phyloP scores from a whole-genome alignment of 805 yeast species.

The Alloascoidea africana region DNA sequence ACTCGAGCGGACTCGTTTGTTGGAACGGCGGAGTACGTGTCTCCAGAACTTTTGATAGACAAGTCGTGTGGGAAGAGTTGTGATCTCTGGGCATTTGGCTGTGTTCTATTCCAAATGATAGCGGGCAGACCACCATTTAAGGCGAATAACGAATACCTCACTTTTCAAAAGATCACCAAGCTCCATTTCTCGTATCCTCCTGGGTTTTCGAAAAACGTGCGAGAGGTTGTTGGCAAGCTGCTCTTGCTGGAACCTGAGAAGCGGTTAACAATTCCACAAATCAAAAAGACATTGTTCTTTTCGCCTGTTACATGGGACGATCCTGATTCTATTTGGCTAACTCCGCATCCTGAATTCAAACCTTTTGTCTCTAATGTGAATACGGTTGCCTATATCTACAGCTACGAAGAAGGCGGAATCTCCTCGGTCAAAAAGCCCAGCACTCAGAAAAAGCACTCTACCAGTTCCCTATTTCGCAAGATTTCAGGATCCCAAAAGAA shows the following conservation, averaged over 20 bases:
- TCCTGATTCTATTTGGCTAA: conserved; percentile 52
- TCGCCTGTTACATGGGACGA: conserved; percentile 50
- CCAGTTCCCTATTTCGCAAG: too few relatives aligned
- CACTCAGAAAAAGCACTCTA: too few relatives aligned
- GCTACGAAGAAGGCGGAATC: neutral
- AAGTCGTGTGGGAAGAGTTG: conserved; percentile 74
- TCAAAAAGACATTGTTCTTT: conserved; percentile 64
- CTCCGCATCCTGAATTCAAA: conserved; percentile 50
- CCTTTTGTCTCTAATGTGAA: conserved; percentile 19
- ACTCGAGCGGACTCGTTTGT: conserved; percentile 55
- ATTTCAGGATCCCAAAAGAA: too few relatives aligned
- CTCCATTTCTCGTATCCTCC: conserved; percentile 60
- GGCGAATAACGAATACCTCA: conserved; percentile 70
- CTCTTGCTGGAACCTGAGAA: conserved; percentile 57
- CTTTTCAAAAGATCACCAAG: conserved; percentile 77
- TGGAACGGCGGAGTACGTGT: conserved; percentile 94
- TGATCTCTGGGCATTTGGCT: conserved; percentile 92
- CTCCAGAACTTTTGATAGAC: conserved; percentile 72
- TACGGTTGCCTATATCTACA: neutral
- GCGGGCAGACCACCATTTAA: conserved; percentile 84
- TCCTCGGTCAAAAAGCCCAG: neutral
- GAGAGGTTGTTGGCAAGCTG: conserved; percentile 51
- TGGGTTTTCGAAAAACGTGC: conserved; percentile 45
- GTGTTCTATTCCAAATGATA: conserved; percentile 71
- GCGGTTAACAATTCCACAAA: conserved; percentile 39